These are phyloP conservation scores for Mucor piriformis DNA, from an alignment of 371 early-diverging fungal species.

Conservation along the genomic window DNA sequence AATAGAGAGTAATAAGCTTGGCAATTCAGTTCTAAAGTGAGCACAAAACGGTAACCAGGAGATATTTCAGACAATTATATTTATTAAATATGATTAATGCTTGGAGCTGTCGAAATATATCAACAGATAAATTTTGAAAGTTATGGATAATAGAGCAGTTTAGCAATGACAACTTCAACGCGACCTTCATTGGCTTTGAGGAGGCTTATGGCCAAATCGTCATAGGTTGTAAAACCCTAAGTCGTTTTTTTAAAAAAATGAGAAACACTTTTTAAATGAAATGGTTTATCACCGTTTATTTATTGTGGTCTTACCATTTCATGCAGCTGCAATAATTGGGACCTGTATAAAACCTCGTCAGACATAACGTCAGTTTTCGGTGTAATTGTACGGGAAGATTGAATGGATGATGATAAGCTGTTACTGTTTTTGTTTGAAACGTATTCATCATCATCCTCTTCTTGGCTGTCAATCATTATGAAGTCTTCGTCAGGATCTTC, in stretches of 20 bases:
- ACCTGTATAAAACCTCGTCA: slow-evolving; percentile 7
- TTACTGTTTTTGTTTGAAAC: neutral
- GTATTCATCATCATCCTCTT: neutral
- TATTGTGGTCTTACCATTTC: slow-evolving; percentile 35
- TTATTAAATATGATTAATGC: too few species aligned
- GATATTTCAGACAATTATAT: too few species aligned
- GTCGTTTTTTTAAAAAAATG: neutral
- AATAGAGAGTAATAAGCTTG: too few species aligned
- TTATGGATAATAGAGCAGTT: slow-evolving; percentile 31
- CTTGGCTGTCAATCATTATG: slow-evolving; percentile 2
- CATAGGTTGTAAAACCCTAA: slow-evolving; percentile 39
- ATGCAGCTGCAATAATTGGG: slow-evolving; percentile 35
- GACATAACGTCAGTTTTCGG: neutral
- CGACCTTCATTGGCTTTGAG: slow-evolving; percentile 29
- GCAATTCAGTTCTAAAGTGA: too few species aligned
- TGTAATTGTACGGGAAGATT: slow-evolving; percentile 2
- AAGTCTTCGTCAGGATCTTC: slow-evolving; percentile 9
- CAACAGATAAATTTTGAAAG: too few species aligned
- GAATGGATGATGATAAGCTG: neutral
- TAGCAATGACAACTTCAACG: slow-evolving; percentile 33
- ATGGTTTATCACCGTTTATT: neutral
- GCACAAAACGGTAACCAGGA: too few species aligned
- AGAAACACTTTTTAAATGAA: neutral
- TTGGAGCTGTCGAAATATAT: too few species aligned
- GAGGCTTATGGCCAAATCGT: slow-evolving; percentile 33